Conservation (phyloP, 495 filamentous ascomycete species). For the Chaetomium tenue region DNA sequence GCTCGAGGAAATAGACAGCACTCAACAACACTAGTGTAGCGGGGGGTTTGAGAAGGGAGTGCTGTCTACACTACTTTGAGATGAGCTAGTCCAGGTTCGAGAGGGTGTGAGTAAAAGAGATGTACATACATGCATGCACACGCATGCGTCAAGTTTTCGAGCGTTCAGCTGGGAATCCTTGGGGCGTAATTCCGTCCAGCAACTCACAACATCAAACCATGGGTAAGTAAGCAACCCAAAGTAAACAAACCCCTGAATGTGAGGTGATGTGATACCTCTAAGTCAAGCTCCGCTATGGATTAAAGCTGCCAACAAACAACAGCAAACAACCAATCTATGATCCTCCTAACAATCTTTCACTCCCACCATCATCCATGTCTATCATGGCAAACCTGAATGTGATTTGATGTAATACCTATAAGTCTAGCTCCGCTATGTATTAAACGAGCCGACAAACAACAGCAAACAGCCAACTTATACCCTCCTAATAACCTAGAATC, state of each 20-base stretch:
- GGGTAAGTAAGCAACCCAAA: not conserved
- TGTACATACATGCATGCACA: not conserved
- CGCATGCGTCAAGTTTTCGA: no score
- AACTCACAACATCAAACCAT: not conserved
- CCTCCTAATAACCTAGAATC: no score
- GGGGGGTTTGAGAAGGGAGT: no score
- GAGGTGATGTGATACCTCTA: not conserved
- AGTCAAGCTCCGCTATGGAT: not conserved
- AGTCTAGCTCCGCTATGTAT: no score
- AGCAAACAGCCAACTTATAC: no score
- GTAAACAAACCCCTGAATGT: conserved; percentile 11
- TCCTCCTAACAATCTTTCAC: not conserved
- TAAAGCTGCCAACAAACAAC: not conserved
- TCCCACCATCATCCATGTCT: not conserved
- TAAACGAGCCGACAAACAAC: no score
- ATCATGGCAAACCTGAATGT: not conserved
- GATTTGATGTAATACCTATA: no score
- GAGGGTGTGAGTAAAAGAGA: not conserved
- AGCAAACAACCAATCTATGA: not conserved
- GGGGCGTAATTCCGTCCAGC: not conserved
- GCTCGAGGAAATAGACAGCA: not conserved
- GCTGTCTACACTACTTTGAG: not conserved
- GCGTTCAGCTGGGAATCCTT: not conserved
- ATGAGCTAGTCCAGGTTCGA: not conserved
- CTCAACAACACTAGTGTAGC: no score